A percentile compares a stretch with the other conserved stretches of the same genome.
Conservation (phyloP, 192 early-diverging fungal genomes). For the Backusella tarrabulga region DNA sequence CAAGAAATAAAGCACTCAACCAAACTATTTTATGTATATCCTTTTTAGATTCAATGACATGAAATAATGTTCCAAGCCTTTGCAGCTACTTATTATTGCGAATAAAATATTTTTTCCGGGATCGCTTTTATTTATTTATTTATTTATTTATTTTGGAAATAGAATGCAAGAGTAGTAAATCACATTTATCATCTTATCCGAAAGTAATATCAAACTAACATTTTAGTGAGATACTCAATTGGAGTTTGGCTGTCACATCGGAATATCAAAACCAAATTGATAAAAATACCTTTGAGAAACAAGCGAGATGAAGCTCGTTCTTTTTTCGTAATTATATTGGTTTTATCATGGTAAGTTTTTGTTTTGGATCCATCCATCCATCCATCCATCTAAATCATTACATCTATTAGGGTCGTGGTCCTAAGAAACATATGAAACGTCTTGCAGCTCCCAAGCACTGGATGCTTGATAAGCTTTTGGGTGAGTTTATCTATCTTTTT, state of each 20-base stretch:
- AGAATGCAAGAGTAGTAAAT: too few species aligned
- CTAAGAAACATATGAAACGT: constrained; percentile 99
- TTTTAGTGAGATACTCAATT: too few species aligned
- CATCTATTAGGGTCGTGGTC: constrained; percentile 56
- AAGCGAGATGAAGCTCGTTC: background rate
- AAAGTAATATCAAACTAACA: too few species aligned
- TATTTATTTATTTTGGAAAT: too few species aligned
- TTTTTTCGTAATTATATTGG: background rate
- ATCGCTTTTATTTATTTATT: too few species aligned
- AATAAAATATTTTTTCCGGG: too few species aligned
- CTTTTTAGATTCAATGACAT: too few species aligned
- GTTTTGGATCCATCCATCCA: background rate
- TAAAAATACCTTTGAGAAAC: background rate
- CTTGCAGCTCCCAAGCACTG: constrained; percentile 99
- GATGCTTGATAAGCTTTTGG: constrained; percentile 99
- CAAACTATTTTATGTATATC: too few species aligned
- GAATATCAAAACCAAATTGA: background rate
- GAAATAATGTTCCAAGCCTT: too few species aligned
- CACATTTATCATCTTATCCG: too few species aligned
- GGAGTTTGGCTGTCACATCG: background rate
- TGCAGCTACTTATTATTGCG: too few species aligned
- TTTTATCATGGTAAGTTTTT: constrained; percentile 6
- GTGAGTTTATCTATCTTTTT: constrained; percentile 30
- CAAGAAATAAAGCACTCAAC: too few species aligned
- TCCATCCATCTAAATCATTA: constrained; percentile 15